Conservation (phyloP, 768 basidiomycete species). For the Thelephora aurantiotincta region DNA sequence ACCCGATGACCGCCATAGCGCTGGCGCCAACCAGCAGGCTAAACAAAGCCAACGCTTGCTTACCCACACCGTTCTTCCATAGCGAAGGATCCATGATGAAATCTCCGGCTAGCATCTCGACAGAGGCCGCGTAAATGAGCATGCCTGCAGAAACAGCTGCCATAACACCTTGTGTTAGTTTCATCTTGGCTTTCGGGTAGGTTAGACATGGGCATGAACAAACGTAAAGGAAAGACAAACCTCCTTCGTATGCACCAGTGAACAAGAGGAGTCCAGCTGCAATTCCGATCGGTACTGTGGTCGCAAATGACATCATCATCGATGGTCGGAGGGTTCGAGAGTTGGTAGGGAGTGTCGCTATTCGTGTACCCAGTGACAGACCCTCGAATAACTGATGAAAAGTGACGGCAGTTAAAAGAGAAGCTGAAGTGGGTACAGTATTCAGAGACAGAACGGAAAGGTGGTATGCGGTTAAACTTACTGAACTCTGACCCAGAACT, state of each 20-base stretch:
- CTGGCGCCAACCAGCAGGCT: constrained; percentile 48
- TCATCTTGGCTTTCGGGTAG: constrained; percentile 25
- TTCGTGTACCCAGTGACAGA: constrained; percentile 69
- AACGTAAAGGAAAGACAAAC: constrained; percentile 11
- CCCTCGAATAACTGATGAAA: constrained; percentile 85
- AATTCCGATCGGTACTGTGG: constrained; percentile 66
- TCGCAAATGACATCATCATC: constrained; percentile 49
- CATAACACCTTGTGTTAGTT: constrained; percentile 58
- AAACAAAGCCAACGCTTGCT: constrained; percentile 40
- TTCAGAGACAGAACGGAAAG: background rate
- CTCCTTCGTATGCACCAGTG: constrained; percentile 14
- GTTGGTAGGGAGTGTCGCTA: constrained; percentile 41
- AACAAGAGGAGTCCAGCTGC: constrained; percentile 39
- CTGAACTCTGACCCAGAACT: constrained; percentile 58
- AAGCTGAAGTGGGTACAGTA: constrained; percentile 27
- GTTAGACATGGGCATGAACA: constrained; percentile 2
- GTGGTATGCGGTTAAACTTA: constrained; percentile 20
- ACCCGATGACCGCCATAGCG: constrained; percentile 49
- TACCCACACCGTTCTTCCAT: constrained; percentile 22
- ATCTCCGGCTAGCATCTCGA: constrained; percentile 81
- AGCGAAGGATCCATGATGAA: constrained; percentile 61
- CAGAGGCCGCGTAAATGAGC: constrained; percentile 71
- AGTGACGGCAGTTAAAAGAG: constrained; percentile 56
- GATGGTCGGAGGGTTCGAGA: constrained; percentile 29
- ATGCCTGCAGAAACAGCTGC: constrained; percentile 73